phyloP scores from a whole-genome alignment of 2,329 filamentous ascomycete genomes.

The Epichloe bromicola region DNA sequence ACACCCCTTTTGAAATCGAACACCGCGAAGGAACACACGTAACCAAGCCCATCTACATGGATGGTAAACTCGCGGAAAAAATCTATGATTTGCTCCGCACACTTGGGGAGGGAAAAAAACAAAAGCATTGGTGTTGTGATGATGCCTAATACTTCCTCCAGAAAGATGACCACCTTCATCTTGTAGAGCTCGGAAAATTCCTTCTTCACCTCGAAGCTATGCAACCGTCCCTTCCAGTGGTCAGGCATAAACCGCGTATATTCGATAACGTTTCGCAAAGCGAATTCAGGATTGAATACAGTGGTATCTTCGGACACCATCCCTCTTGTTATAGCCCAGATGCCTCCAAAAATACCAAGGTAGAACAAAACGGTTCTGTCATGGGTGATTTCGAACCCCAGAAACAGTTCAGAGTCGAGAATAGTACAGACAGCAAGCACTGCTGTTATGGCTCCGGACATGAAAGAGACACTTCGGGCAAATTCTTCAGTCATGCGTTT shows the following conservation, averaged over 20 bases:
- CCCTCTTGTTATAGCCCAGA: conserved; percentile 70
- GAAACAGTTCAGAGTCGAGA: conserved; percentile 81
- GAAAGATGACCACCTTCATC: conserved; percentile 79
- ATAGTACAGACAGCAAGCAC: conserved; percentile 74
- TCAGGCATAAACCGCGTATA: conserved; percentile 86
- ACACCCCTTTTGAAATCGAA: conserved; percentile 94
- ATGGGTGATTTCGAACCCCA: conserved; percentile 81
- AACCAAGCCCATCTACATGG: conserved; percentile 89
- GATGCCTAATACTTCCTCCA: conserved; percentile 87
- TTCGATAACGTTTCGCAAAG: conserved; percentile 75
- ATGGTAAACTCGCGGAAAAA: conserved; percentile 98
- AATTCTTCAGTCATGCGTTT: conserved; percentile 86
- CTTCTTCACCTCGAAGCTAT: conserved; percentile 81
- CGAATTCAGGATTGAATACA: conserved; percentile 86
- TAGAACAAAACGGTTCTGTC: conserved; percentile 88
- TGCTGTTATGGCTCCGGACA: conserved; percentile 74
- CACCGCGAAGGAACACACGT: conserved; percentile 93
- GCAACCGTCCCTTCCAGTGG: conserved; percentile 80
- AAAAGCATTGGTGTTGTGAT: conserved; percentile 84
- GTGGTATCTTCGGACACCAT: conserved; percentile 77
- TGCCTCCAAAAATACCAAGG: conserved; percentile 64
- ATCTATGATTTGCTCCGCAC: conserved; percentile 86
- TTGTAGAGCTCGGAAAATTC: conserved; percentile 90
- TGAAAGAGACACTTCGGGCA: conserved; percentile 73
- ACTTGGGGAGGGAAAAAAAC: conserved; percentile 64